Percentiles rank a stretch among this genome's conserved stretches.
These are phyloP conservation scores for Stagonosporopsis vannaccii DNA, from an alignment of 2,329 filamentous ascomycete species.

Conservation along the genomic window DNA sequence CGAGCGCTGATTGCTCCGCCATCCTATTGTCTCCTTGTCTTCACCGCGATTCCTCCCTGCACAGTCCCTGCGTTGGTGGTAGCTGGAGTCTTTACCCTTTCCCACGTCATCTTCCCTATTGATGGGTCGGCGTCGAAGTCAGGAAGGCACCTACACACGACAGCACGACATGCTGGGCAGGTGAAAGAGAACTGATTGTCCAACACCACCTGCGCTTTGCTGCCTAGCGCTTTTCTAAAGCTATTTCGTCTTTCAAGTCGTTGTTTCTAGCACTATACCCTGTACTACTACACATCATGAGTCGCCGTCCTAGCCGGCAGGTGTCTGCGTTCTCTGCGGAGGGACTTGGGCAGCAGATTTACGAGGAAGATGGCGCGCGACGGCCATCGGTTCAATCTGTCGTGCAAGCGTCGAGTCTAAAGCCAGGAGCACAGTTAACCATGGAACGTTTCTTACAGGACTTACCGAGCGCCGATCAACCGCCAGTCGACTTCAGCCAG, in stretches of 20 bases:
- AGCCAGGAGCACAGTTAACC: slow-evolving; percentile 52
- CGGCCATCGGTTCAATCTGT: slow-evolving; percentile 27
- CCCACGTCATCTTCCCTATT: slow-evolving; percentile 10
- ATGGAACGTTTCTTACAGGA: slow-evolving; percentile 54
- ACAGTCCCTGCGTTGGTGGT: slow-evolving; percentile 12
- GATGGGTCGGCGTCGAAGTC: slow-evolving; percentile 4
- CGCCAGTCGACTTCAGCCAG: slow-evolving; percentile 47
- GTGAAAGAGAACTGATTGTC: slow-evolving; percentile 4
- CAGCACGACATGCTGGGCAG: slow-evolving; percentile 14
- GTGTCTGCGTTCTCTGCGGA: slow-evolving; percentile 16
- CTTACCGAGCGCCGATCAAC: slow-evolving; percentile 51
- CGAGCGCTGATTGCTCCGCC: slow-evolving; percentile 21
- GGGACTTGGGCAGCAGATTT: slow-evolving; percentile 19
- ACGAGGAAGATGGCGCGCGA: slow-evolving; percentile 15
- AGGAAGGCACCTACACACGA: slow-evolving; percentile 9
- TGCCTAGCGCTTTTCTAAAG: slow-evolving; percentile 6
- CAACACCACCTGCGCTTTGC: slow-evolving; percentile 7
- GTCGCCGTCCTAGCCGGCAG: slow-evolving; percentile 16
- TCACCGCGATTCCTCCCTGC: slow-evolving; percentile 19
- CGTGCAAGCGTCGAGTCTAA: slow-evolving; percentile 39
- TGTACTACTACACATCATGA: slow-evolving; percentile 35
- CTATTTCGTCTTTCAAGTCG: background rate
- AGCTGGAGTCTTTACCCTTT: slow-evolving; percentile 5
- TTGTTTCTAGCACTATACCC: slow-evolving; percentile 34
- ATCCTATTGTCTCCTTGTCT: slow-evolving; percentile 7